Base-by-base conservation (phyloP, 2,329 filamentous ascomycete species). In the Epichloe bromicola region DNA sequence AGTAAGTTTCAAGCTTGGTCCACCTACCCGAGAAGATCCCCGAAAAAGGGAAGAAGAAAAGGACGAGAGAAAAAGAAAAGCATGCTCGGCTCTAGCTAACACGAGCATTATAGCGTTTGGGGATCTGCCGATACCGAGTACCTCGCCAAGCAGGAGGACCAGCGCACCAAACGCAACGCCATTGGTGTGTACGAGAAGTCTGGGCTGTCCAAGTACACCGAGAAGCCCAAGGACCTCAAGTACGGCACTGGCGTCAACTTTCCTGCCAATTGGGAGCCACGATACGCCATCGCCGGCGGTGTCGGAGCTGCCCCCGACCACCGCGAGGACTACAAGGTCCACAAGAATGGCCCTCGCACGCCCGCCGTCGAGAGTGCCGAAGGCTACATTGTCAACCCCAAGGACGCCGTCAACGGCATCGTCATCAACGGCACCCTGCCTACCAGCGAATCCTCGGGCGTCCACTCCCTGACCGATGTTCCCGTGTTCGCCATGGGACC, bases 101-200 rank as follows among this genome's bases (percentile, higher is more conserved):
- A 12, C 8, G 15, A 15, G 11, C 23, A 14, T n/a, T 14, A 1
- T 50, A 68, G 66, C 59, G 88, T 94, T 58, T 90, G 84, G 64
- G 88, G 88, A 55, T 82, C 76, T 56, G 86, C 88, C 46, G 88
- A 94, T 62, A 93, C 87, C 17, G 73, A 85, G 63, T 93, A 90
- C 67, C 74, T 91, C 45, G 71, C 77, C 15, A 75, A 77, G 4
- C 79, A 88, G 59, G 67, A 73, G 6, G 74, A 75, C 17, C 80
- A 86, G 63, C 83, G 88, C 58, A 70, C 78, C 59, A 91, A 89
- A 76, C 85, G 88, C 58, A 73, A 76, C 47, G 87, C 88, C 39
- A 72, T 93, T 48, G 87, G 87, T 52, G 74, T 75, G 33, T 93
- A 94, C 71, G 70, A 79, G 57, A 73, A 82, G 59, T 86, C 86